Evolutionary conservation across 2,329 filamentous ascomycete species (phyloP), one percentile per base, ranked within the genome.

Genomic region (Xylaria polymorpha): DNA sequence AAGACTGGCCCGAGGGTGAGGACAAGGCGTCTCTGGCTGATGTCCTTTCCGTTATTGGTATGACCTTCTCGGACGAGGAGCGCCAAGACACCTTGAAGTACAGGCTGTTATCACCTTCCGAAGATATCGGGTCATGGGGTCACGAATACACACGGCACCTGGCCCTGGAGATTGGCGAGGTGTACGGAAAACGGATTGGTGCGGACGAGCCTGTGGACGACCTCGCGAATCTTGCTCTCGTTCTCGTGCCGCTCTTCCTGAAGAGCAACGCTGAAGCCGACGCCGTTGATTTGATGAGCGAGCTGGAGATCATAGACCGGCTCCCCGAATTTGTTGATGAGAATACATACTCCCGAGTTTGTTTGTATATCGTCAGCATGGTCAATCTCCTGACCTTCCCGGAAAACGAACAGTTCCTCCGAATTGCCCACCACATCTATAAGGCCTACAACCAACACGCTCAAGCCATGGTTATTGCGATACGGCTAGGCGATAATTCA

Each of bases 351-450:
- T 86, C 92, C 61, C 87, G 96, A 77, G 96, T 98, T 65, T 98
- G 96, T 79, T 84, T 99, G 74, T 99, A 99, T 84, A 97, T 99
- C 91, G 94, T 97, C 76, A 97, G 94, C 85, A 98, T 98, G 93
- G 96, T 99, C 74, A 97, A 96, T 78, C 88, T 99, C 22, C 90
- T 99, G 80, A 98, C 96, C 63, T 98, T 97, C 78, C 96, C 96
- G 51, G 96, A 99, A 82, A 98, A 99, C 81, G 93, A 98, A 79
- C 91, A 93, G 76, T 98, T 99, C 83, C 90, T 99, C 69, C 91
- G 90, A 73, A 97, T 95, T 8, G 94, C 95, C 57, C 96, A 98
- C 83, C 88, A 91, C 72, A 97, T 99, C 78, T 99, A 99, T 83
- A 91, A 94, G 75, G 88, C 93, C 75, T 97, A 98, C 85, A 93